Evolutionary conservation across 2,329 filamentous ascomycete genomes (phyloP), one percentile per base, ranked within the genome.

Genomic region (Periconia sp.): DNA sequence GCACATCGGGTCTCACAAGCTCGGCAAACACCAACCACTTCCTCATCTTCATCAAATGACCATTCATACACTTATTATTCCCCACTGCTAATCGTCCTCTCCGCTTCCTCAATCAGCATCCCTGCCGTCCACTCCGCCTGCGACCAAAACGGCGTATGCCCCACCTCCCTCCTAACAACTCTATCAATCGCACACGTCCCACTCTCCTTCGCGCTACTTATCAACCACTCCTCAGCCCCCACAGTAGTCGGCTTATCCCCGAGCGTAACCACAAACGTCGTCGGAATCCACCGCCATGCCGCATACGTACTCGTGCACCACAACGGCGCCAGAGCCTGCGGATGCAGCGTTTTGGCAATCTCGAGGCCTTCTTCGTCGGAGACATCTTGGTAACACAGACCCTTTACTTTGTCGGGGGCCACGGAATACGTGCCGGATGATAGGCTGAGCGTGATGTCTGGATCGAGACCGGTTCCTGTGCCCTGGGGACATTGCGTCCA

Each of bases 261-360:
- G 13, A 39, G 17, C 15, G 36, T 39, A 1, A 45, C 17, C 0
- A 50, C 23, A 25, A 49, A 54, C 4, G 48, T 54, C 4, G 51
- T 49, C 2, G 42, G 45, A 38, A 54, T 48, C 22, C 38, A 23
- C 11, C 48, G 40, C 51, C 51, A 54, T 10, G 51, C 45, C 16
- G 51, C 45, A 47, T 43, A 36, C 4, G 42, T 43, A 3, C 48
- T 54, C 23, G 36, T 49, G 18, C 46, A 37, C 32, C 33, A 47
- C 25, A 49, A 52, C 1, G 36, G 16, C 7, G 19, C 48, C 12
- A 54, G 31, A 33, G 48, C 52, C 23, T 54, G 51, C 1, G 41
- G 42, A 1, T 17, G 23, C 11, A 54, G 30, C 7, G 40, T 33
- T 13, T 46, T 46, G 1, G 19, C 33, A 11, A 43, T 24, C 18